Conservation (phyloP, 225 moss, liverwort and hornwort genomes). For the Antitrichia curtipendula region DNA sequence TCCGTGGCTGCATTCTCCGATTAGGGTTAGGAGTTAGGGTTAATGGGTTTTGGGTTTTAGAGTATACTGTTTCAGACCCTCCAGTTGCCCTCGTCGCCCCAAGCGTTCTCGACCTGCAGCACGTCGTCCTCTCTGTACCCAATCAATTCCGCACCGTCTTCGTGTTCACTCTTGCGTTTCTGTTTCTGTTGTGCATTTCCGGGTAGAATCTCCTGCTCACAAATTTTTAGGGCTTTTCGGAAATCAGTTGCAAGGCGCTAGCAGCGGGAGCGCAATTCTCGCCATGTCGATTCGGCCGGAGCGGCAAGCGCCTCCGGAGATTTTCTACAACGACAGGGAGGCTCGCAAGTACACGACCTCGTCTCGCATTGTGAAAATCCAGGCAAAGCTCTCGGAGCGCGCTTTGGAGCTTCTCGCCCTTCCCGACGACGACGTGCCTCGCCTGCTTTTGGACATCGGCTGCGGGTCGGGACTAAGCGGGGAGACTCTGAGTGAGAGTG, state of each 20-base stretch:
- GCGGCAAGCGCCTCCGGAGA: slow-evolving; percentile 86
- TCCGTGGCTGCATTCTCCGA: no score
- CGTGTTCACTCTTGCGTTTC: neutral
- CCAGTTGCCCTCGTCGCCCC: no score
- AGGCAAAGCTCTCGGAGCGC: slow-evolving; percentile 77
- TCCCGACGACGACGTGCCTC: slow-evolving; percentile 61
- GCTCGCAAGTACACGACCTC: slow-evolving; percentile 95
- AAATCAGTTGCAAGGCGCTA: neutral
- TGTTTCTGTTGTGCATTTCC: neutral
- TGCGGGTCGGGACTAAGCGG: slow-evolving; percentile 92
- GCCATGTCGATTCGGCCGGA: slow-evolving; percentile 89
- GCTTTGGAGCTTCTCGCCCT: slow-evolving; percentile 88
- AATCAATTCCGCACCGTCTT: neutral
- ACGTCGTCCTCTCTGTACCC: neutral
- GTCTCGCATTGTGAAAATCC: slow-evolving; percentile 85
- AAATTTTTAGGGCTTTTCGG: neutral
- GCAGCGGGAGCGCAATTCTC: neutral
- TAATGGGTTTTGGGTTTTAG: neutral
- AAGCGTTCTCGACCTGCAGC: neutral
- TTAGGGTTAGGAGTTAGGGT: neutral
- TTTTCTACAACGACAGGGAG: slow-evolving; percentile 88
- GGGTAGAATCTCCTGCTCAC: neutral
- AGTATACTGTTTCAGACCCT: neutral
- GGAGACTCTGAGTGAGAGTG: slow-evolving; percentile 67
- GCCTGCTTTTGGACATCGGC: slow-evolving; percentile 79